Evolutionary conservation across 179 eudicot species (phyloP), one percentile per base, ranked within the genome.

Genomic region (Camellia oleifera): DNA sequence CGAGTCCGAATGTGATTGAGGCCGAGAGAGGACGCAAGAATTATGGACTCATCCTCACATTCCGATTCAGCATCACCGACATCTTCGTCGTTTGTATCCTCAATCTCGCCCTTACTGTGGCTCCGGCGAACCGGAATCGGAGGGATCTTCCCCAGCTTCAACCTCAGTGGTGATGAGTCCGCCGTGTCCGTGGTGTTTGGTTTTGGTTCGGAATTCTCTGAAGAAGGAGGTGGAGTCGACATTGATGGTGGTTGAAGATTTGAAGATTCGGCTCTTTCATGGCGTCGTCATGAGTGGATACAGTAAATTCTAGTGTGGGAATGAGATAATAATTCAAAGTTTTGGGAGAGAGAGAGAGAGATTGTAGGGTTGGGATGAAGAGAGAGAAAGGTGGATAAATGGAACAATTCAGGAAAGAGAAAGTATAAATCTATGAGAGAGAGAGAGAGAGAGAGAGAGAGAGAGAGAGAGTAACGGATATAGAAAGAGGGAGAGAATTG

Each of bases 1-100:
- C 90, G 86, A 17, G 93, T 90, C 40, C 94, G 80, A 46, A 92
- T 90, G 74, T 78, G 86, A 82, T 92, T 89, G 77, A 92, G 90
- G 12, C 94, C 89, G 32, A 92, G 83, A 78, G 79, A 75, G 0
- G 94, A 84, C 0, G 92, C 65, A 2, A 26, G 68, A 57, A 90
- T 82, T 2, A 90, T 87, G 63, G 85, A 75, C 62, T 84, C 81
- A n/a, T 77, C 77, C 45, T 57, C 85, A 5, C 40, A 32, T 32
- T 42, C 75, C 12, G 40, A 32, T 48, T 70, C 61, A 9, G 14
- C 86, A 18, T 80, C 81, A 7, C 15, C 69, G 13, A 32, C 72
- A 61, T 72, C 86, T 20, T 81, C 88, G 0, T 78, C 92, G 0
- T 80, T 77, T 3, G 58, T 66, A 14, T 75, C 82, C 2, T 17